Percentiles rank a stretch among this genome's conserved stretches.
Evolutionary conservation across 495 filamentous ascomycete species (phyloP).

Genomic region (Parachaetomium inaequale): DNA sequence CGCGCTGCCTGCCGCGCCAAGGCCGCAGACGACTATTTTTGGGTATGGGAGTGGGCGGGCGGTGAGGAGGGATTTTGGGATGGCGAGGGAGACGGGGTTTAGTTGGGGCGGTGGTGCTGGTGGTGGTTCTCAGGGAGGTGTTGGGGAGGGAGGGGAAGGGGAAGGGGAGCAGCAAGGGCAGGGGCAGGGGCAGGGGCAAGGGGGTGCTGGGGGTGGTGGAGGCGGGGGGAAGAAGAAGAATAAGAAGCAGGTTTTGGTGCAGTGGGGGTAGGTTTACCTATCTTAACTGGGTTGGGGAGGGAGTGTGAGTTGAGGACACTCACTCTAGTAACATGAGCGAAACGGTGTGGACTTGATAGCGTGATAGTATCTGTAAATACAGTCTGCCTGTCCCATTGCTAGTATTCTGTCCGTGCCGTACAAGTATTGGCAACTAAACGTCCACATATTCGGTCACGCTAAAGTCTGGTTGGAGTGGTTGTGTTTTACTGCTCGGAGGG

Average conservation of each 20-base stretch:
- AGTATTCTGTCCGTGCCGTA: too few species aligned
- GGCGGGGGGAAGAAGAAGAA: constrained; percentile 11
- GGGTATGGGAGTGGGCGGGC: constrained; percentile 65
- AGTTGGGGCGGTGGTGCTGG: constrained; percentile 33
- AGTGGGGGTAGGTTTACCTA: constrained; percentile 8
- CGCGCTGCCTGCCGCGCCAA: constrained; percentile 71
- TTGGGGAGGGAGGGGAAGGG: constrained; percentile 31
- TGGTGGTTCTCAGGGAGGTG: neutral
- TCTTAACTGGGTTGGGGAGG: neutral
- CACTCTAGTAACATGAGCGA: too few species aligned
- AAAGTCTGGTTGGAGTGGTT: too few species aligned
- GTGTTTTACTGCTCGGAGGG: too few species aligned
- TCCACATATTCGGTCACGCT: too few species aligned
- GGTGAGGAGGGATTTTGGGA: constrained; percentile 62
- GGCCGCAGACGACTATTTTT: constrained; percentile 74
- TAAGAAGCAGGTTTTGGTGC: constrained; percentile 16
- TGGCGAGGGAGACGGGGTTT: constrained; percentile 41
- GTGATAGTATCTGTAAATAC: too few species aligned
- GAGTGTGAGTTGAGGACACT: neutral
- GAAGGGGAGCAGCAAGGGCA: neutral
- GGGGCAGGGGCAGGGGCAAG: neutral
- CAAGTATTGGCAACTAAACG: too few species aligned
- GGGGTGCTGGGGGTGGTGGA: neutral
- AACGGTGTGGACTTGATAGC: too few species aligned
- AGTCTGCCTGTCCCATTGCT: too few species aligned